These are phyloP conservation scores for Thelonectria blattea DNA, from an alignment of 2,329 filamentous ascomycete species.

Conservation along the genomic window DNA sequence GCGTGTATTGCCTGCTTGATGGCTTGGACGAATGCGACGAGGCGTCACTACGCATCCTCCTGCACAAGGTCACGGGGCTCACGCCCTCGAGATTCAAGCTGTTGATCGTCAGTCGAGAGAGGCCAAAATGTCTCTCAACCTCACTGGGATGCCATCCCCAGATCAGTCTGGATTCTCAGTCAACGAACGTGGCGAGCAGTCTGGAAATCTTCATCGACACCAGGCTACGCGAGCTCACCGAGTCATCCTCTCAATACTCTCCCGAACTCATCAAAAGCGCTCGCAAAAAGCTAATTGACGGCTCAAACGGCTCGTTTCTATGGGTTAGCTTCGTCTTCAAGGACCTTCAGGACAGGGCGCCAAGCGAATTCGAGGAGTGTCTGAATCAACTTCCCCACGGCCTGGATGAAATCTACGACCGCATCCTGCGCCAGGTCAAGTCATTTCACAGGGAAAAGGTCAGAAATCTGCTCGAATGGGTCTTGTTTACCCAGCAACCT, in stretches of 20 bases:
- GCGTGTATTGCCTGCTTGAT: conserved; percentile 1
- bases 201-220: conserved; percentile 1
- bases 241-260: too few relatives aligned
- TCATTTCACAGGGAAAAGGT: neutral
- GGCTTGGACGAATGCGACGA: conserved; percentile 12
- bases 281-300: neutral
- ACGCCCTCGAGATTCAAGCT: neutral
- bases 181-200: neutral
- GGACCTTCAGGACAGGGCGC: neutral
- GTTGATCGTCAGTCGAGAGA: neutral
- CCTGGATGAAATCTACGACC: neutral
- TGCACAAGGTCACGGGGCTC: neutral
- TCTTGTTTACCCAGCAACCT: neutral
- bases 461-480: neutral
- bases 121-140: neutral
- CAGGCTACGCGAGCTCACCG: too few relatives aligned
- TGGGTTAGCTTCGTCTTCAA: conserved; percentile 8
- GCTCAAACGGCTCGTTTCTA: conserved; percentile 5
- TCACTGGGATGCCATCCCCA: neutral
- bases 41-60: neutral
- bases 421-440: neutral
- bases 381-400: neutral
- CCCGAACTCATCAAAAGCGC: neutral
- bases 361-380: neutral
- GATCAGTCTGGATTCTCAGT: neutral